Evolutionary conservation across 352 stramenopile genomes (phyloP).

Genomic region (Pythium coloratum): DNA sequence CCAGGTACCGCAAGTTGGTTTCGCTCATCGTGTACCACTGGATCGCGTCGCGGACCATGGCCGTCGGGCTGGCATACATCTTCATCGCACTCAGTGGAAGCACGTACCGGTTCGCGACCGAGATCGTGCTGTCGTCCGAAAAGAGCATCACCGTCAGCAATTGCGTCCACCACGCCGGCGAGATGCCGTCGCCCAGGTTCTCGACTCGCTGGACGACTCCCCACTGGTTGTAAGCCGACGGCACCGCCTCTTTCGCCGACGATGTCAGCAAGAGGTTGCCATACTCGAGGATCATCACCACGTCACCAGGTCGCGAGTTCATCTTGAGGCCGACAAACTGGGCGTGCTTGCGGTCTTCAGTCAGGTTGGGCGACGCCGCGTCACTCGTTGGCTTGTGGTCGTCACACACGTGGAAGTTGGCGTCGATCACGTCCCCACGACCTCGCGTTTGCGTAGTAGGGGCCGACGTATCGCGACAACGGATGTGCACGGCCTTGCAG

Average conservation of each 20-base stretch:
- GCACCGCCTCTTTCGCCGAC: conserved; percentile 35
- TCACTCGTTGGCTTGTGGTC: conserved; percentile 25
- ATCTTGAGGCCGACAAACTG: conserved; percentile 32
- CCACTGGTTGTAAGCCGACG: conserved; percentile 56
- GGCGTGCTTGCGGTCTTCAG: conserved; percentile 11
- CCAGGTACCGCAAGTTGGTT: conserved; percentile 37
- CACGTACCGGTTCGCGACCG: conserved; percentile 57
- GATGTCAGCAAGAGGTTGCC: conserved; percentile 52
- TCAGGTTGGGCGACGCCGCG: not conserved
- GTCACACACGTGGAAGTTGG: conserved; percentile 49
- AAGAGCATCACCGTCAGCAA: conserved; percentile 60
- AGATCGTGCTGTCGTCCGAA: conserved; percentile 52
- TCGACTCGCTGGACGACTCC: conserved; percentile 50
- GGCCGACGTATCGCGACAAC: conserved; percentile 25
- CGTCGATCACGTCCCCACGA: conserved; percentile 16
- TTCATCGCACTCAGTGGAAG: conserved; percentile 40
- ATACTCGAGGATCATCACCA: conserved; percentile 73
- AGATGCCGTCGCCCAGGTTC: conserved; percentile 37
- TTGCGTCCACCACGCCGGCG: conserved; percentile 44
- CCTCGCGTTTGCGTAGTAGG: not conserved
- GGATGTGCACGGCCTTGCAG: conserved; percentile 44
- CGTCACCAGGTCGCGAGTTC: conserved; percentile 43
- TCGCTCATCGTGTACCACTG: conserved; percentile 58
- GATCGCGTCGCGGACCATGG: conserved; percentile 51
- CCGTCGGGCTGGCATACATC: conserved; percentile 39